Evolutionary conservation across 305 asterid genomes (phyloP).

Genomic region (Salvia sclarea): DNA sequence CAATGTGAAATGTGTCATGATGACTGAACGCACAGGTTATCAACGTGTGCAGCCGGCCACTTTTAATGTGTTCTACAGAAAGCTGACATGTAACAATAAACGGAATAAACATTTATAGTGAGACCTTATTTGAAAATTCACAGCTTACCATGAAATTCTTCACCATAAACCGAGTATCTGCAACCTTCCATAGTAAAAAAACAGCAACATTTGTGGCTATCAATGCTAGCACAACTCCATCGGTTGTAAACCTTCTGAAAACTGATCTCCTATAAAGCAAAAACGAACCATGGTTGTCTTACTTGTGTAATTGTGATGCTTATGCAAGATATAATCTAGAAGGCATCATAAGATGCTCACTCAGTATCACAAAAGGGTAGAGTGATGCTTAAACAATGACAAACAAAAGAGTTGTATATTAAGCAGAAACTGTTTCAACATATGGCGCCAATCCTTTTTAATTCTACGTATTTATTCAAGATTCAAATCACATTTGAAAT

Average conservation of each 20-base stretch:
- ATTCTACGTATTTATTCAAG: not conserved
- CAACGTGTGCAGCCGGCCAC: constrained; percentile 84
- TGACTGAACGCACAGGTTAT: constrained; percentile 93
- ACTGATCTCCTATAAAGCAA: constrained; percentile 50
- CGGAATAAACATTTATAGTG: constrained; percentile 3
- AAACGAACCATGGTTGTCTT: constrained; percentile 23
- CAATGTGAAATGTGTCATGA: constrained; percentile 52
- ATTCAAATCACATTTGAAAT: not conserved
- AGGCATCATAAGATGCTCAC: not conserved
- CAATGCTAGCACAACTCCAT: constrained; percentile 71
- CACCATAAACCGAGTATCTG: constrained; percentile 60
- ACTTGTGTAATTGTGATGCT: not conserved
- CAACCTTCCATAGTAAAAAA: constrained; percentile 67
- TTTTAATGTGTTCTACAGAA: constrained; percentile 71
- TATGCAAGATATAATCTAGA: constrained; percentile 6
- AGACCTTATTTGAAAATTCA: constrained; percentile 25
- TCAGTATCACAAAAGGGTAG: not conserved
- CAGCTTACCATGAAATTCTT: constrained; percentile 73
- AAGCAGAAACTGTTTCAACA: not conserved
- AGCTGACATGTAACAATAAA: constrained; percentile 49
- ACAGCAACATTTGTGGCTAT: constrained; percentile 71
- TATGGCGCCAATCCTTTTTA: not conserved
- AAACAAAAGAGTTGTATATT: not conserved
- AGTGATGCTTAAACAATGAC: not conserved
- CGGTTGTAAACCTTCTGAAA: constrained; percentile 58